Evolutionary conservation across 352 stramenopile species (phyloP), one percentile per base, ranked within the genome.

Genomic region (Pythium sp.): DNA sequence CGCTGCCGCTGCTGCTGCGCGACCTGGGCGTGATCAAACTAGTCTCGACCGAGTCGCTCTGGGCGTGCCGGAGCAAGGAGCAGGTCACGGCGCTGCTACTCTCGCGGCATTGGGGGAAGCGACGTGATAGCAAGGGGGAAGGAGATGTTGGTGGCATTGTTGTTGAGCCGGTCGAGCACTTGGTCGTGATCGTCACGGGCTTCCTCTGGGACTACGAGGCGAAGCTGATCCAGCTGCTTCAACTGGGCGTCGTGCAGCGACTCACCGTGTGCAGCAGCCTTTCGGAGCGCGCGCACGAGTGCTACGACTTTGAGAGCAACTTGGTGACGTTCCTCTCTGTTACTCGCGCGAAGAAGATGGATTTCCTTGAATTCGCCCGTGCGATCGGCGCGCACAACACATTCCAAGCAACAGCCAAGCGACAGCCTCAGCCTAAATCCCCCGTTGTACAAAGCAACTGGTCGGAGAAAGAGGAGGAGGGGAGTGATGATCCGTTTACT

Each of bases 151-250:
- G n/a, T 41, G 36, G 8, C 11, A 14, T 68, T 2, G 32, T 56
- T 3, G 28, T 56, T 5, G 55, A 80, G 43, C 66, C 38, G 51
- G 67, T 82, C 34, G 65, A 70, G 32, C 77, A 86, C 34, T 49
- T 93, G n/a, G 80, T 82, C 38, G 36, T 94, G 30, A 18, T 92
- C 1, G 61, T 90, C 20, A 75, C 75, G 18, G 79, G 76, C 0
- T 91, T 91, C 55, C 63, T 92, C 20, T 92, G 84, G 84, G 76
- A 88, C 66, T 91, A 87, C 30, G 76, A 88, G 58, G 32, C 60
- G 38, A 28, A 63, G 4, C 58, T 92, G 14, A 53, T 62, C 43
- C 68, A 59, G 28, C 62, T 92, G 38, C 69, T 92, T 49, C 18
- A 58, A 24, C 67, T 82, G 8, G 72, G 73, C n/a, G 70, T 82